A percentile compares a stretch with the other conserved stretches of the same genome.
Conservation (phyloP, 2,329 filamentous ascomycete species). For the Rhynchosporium secalis region DNA sequence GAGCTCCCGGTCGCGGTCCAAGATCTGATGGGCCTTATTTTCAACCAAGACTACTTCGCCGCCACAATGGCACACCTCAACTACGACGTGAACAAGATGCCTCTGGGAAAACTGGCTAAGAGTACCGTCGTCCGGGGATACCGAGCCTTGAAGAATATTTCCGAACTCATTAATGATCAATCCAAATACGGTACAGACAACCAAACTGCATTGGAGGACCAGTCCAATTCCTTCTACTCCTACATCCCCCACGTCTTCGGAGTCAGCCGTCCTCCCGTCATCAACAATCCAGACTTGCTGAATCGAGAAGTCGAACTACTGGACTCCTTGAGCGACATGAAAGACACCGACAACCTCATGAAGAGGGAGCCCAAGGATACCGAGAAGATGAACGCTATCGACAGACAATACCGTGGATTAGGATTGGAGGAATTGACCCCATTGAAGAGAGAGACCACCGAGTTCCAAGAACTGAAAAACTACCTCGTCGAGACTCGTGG, state of each 20-base stretch:
- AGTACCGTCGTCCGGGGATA: conserved; percentile 74
- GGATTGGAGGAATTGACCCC: conserved; percentile 75
- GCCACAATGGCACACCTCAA: conserved; percentile 66
- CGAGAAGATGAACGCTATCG: conserved; percentile 62
- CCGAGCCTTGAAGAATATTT: conserved; percentile 72
- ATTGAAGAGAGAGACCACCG: conserved; percentile 40
- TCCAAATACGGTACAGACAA: conserved; percentile 45
- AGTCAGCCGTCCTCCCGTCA: conserved; percentile 69
- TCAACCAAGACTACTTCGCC: conserved; percentile 73
- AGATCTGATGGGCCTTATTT: conserved; percentile 76
- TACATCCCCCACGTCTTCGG: conserved; percentile 82
- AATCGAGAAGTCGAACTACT: conserved; percentile 79
- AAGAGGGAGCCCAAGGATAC: conserved; percentile 57
- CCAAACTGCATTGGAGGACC: conserved; percentile 52
- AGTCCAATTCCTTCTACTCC: conserved; percentile 80
- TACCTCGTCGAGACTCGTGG: conserved; percentile 71
- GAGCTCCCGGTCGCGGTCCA: conserved; percentile 62
- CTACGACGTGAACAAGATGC: conserved; percentile 75
- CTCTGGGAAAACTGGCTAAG: conserved; percentile 82
- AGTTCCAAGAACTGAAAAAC: conserved; percentile 63
- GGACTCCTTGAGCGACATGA: conserved; percentile 82
- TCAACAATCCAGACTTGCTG: conserved; percentile 55
- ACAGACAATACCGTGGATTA: conserved; percentile 71
- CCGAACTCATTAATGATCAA: conserved; percentile 60
- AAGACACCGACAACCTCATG: conserved; percentile 76